Conservation (phyloP, 2,329 filamentous ascomycete species). For the Hyphodiscus sp. region DNA sequence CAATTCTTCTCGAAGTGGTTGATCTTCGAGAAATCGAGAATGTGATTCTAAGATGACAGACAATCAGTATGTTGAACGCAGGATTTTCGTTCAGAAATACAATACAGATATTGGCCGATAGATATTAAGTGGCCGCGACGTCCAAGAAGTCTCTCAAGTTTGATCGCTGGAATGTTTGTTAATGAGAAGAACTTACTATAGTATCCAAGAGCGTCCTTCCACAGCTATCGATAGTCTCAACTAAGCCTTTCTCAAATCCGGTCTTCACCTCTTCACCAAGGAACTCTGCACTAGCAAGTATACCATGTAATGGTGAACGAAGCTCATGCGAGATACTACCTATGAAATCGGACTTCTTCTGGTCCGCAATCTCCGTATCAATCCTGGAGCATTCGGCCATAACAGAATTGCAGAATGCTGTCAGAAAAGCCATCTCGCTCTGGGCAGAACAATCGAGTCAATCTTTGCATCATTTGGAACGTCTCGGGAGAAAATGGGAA, state of each 20-base stretch:
- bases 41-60: slow-evolving; percentile 28
- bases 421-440: slow-evolving; percentile 33
- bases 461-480: too few species aligned
- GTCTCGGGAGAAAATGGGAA: too few species aligned
- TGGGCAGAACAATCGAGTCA: slow-evolving; percentile 20
- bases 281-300: slow-evolving; percentile 46
- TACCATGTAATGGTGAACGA: slow-evolving; percentile 50
- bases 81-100: too few species aligned
- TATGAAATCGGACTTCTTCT: slow-evolving; percentile 52
- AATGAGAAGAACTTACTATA: slow-evolving; percentile 22
- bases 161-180: too few species aligned
- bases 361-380: slow-evolving; percentile 44
- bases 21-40: slow-evolving; percentile 36
- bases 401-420: slow-evolving; percentile 41
- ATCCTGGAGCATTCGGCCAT: slow-evolving; percentile 51
- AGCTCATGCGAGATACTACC: slow-evolving; percentile 54
- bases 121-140: too few species aligned
- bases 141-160: too few species aligned
- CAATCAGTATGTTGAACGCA: slow-evolving; percentile 1
- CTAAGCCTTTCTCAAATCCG: slow-evolving; percentile 26
- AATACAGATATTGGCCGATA: too few species aligned
- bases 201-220: slow-evolving; percentile 34
- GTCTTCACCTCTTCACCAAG: slow-evolving; percentile 36
- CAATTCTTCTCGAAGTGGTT: slow-evolving; percentile 31
- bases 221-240: slow-evolving; percentile 33